Evolutionary conservation across 129 eudicot genomes (phyloP).

Genomic region (Flaveria sonorensis): DNA sequence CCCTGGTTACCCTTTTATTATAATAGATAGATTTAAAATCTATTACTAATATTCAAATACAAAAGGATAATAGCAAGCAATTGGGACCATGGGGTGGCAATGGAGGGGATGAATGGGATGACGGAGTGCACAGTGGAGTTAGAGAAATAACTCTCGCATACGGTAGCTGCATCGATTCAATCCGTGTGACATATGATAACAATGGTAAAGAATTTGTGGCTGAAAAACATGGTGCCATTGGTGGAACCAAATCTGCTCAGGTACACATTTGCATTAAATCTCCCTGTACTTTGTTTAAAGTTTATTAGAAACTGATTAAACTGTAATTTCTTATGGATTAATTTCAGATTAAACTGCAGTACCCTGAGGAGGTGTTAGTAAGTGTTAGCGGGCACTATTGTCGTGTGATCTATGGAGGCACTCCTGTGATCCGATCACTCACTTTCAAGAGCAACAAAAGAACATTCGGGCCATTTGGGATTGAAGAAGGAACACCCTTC

Average conservation of each 20-base stretch:
- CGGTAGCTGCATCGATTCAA: constrained; percentile 63
- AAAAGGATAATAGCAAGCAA: constrained; percentile 27
- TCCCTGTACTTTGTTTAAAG: background rate
- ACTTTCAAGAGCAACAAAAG: constrained; percentile 42
- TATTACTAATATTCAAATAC: background rate
- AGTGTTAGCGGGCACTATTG: constrained; percentile 50
- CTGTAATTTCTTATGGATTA: background rate
- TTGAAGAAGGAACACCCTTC: constrained; percentile 67
- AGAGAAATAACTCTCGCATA: constrained; percentile 60
- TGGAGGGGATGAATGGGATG: constrained; percentile 66
- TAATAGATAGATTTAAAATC: no score
- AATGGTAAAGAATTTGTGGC: constrained; percentile 46
- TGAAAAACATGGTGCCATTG: constrained; percentile 67
- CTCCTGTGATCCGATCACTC: constrained; percentile 54
- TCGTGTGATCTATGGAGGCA: constrained; percentile 61
- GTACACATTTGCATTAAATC: constrained; percentile 23
- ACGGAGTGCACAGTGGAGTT: constrained; percentile 51
- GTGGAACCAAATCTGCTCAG: constrained; percentile 52
- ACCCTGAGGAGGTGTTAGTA: constrained; percentile 61
- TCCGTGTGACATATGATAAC: constrained; percentile 59
- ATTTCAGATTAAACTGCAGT: constrained; percentile 66
- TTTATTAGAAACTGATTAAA: background rate
- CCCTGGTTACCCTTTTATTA: no score
- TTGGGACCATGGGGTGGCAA: constrained; percentile 83
- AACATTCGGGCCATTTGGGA: constrained; percentile 67